Conservation (phyloP, 2,329 filamentous ascomycete genomes). For the Conoideocrella luteorostrata region DNA sequence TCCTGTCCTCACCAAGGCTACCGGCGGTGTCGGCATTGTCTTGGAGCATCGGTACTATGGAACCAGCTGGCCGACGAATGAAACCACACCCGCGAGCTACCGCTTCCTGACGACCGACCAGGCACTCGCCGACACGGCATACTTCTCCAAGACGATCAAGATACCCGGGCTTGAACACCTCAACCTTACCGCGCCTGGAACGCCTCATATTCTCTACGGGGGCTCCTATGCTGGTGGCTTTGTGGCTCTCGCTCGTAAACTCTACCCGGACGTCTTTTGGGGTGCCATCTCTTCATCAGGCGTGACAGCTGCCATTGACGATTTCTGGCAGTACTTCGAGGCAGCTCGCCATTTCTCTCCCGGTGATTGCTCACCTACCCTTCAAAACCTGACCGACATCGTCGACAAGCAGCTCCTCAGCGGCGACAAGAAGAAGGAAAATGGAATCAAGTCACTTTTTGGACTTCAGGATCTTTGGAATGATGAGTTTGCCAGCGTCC, state of each 20-base stretch:
- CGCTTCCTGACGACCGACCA: constrained; percentile 82
- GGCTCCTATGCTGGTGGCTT: constrained; percentile 80
- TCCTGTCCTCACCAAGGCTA: constrained; percentile 61
- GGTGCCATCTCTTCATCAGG: constrained; percentile 75
- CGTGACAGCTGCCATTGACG: constrained; percentile 69
- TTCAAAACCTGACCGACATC: constrained; percentile 49
- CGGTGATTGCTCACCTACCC: constrained; percentile 56
- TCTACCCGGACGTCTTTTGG: constrained; percentile 75
- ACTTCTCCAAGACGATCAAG: constrained; percentile 67
- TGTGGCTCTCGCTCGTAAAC: constrained; percentile 66
- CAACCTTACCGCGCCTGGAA: constrained; percentile 58
- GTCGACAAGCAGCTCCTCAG: constrained; percentile 34
- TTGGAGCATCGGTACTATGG: constrained; percentile 89
- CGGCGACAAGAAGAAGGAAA: constrained; percentile 33
- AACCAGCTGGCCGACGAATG: constrained; percentile 59
- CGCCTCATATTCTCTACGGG: constrained; percentile 73
- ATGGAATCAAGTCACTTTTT: constrained; percentile 40
- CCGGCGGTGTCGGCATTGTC: constrained; percentile 69
- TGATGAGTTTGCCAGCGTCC: constrained; percentile 41
- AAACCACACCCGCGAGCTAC: constrained; percentile 62
- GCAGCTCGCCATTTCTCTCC: constrained; percentile 43
- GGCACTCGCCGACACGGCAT: constrained; percentile 72
- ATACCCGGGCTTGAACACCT: constrained; percentile 64
- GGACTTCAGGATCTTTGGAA: constrained; percentile 38
- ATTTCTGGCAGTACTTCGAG: constrained; percentile 62